Conservation (phyloP, 208 protist genomes). For the Leishmania guyanensis region DNA sequence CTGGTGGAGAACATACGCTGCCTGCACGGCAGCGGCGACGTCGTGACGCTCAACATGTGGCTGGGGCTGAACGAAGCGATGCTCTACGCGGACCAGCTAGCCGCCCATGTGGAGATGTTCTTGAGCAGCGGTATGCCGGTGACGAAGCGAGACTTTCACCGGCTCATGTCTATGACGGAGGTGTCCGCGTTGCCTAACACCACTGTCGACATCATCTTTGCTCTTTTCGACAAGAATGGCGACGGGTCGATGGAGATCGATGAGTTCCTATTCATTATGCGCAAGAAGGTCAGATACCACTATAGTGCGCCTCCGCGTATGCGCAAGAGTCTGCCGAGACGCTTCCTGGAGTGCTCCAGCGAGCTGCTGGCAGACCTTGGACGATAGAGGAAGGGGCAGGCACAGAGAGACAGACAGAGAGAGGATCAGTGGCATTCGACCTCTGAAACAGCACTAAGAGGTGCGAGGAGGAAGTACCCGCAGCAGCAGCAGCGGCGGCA, state of each 20-base stretch:
- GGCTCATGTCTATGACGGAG: constrained; percentile 57
- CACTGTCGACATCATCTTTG: constrained; percentile 64
- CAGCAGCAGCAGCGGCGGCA: background rate
- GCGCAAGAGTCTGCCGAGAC: constrained; percentile 52
- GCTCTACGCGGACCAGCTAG: constrained; percentile 52
- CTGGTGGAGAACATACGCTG: constrained; percentile 81
- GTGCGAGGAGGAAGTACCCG: background rate
- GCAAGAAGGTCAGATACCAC: constrained; percentile 76
- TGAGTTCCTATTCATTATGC: constrained; percentile 84
- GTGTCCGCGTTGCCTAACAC: constrained; percentile 39
- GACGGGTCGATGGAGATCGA: constrained; percentile 85
- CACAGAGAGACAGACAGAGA: background rate
- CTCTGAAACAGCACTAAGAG: background rate
- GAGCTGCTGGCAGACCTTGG: constrained; percentile 17
- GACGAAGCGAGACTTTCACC: constrained; percentile 56
- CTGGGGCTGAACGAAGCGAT: constrained; percentile 77
- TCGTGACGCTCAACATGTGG: constrained; percentile 74
- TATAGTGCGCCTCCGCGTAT: constrained; percentile 35
- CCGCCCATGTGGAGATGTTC: constrained; percentile 69
- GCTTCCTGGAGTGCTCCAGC: constrained; percentile 59
- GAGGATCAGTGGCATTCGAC: background rate
- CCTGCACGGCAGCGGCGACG: constrained; percentile 40
- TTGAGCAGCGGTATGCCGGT: constrained; percentile 59
- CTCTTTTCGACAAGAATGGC: constrained; percentile 84
- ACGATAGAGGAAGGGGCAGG: background rate